These are phyloP conservation scores for Colletotrichum agaves DNA, from an alignment of 2,329 filamentous ascomycete genomes.

Conservation along the genomic window DNA sequence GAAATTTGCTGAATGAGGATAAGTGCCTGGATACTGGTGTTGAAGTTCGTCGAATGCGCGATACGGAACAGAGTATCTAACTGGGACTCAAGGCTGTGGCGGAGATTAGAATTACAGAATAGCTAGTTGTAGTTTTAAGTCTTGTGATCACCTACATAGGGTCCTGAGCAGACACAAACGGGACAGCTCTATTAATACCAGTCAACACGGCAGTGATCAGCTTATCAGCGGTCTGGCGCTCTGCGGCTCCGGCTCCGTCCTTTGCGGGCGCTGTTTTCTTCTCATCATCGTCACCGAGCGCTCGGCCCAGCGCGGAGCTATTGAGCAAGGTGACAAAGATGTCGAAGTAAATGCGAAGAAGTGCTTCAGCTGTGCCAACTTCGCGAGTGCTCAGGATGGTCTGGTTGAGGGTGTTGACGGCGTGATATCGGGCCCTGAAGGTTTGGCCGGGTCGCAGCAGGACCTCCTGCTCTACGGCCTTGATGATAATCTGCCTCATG, in stretches of 20 bases:
- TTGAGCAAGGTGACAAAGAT: slow-evolving; percentile 88
- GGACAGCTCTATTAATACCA: slow-evolving; percentile 94
- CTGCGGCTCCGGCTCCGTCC: slow-evolving; percentile 44
- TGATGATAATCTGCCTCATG: slow-evolving; percentile 92
- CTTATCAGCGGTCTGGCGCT: slow-evolving; percentile 85
- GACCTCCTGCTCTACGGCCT: slow-evolving; percentile 86
- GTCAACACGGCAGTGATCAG: slow-evolving; percentile 91
- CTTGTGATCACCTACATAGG: slow-evolving; percentile 65
- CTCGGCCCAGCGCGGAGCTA: slow-evolving; percentile 29
- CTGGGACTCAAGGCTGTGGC: slow-evolving; percentile 80
- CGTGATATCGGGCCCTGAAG: slow-evolving; percentile 91
- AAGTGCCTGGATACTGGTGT: slow-evolving; percentile 95
- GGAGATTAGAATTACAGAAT: slow-evolving; percentile 41
- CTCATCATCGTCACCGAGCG: slow-evolving; percentile 4
- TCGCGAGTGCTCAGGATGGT: slow-evolving; percentile 91
- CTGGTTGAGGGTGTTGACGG: slow-evolving; percentile 96
- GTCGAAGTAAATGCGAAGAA: slow-evolving; percentile 92
- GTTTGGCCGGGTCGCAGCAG: slow-evolving; percentile 89
- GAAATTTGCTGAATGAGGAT: slow-evolving; percentile 95
- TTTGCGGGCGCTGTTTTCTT: slow-evolving; percentile 31
- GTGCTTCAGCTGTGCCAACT: slow-evolving; percentile 79
- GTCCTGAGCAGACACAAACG: slow-evolving; percentile 86
- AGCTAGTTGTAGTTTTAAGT: too few relatives aligned
- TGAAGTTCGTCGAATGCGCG: slow-evolving; percentile 98
- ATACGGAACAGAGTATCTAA: slow-evolving; percentile 95